phyloP scores from a whole-genome alignment of 331 rosid genomes.

The Malus hybrid region DNA sequence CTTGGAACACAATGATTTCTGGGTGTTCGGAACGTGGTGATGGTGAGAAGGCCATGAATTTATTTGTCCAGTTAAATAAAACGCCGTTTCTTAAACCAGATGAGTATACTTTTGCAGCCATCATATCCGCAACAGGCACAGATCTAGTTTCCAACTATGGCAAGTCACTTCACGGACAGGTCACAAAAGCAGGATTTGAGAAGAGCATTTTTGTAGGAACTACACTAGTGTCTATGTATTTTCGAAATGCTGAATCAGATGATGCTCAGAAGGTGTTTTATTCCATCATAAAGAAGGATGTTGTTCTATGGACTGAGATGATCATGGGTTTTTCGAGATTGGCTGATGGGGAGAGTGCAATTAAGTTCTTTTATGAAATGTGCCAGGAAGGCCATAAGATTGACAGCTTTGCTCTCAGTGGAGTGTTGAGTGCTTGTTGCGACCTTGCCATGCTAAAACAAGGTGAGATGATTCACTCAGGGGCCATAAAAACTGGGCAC shows the following conservation, averaged over 20 bases:
- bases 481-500: conserved; percentile 58
- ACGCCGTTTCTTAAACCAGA: conserved; percentile 44
- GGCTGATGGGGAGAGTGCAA: conserved; percentile 41
- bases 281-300: conserved; percentile 52
- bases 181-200: conserved; percentile 52
- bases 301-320: conserved; percentile 87
- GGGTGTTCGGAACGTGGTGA: conserved; percentile 61
- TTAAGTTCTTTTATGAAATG: conserved; percentile 54
- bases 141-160: conserved; percentile 35
- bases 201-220: conserved; percentile 59
- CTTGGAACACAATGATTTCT: conserved; percentile 85
- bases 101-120: conserved; percentile 62
- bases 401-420: conserved; percentile 67
- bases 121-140: conserved; percentile 42
- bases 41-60: conserved; percentile 44
- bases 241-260: conserved; percentile 51
- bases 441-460: conserved; percentile 62
- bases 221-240: conserved; percentile 69
- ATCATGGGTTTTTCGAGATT: conserved; percentile 58
- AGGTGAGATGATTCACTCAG: conserved; percentile 76
- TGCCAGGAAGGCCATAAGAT: conserved; percentile 34
- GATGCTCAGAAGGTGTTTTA: conserved; percentile 45
- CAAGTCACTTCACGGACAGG: conserved; percentile 65
- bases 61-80: conserved; percentile 42
- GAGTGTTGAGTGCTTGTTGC: conserved; percentile 64